Evolutionary conservation across 1,284 basidiomycete species (phyloP), one percentile per base, ranked within the genome.

Genomic region (Marasmius sp.): DNA sequence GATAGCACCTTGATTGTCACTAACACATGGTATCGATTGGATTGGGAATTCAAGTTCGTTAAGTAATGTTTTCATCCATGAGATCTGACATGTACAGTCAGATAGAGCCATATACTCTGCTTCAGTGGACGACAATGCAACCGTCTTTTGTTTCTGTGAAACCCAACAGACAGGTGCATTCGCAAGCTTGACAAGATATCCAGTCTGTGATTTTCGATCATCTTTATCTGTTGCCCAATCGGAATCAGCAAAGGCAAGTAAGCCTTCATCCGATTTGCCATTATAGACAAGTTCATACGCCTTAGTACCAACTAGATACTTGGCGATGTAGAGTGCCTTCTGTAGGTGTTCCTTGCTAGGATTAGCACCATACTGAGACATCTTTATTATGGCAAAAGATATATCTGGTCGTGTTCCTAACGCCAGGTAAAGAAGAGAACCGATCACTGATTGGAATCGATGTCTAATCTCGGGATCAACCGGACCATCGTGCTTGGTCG

Each of bases 1-100:
- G 9, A 81, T 71, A 0, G 76, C 65, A 0, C 74, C 70, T 58
- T 76, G 68, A 61, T 81, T 81, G 65, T 81, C 76, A n/a, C 67
- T 66, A 64, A 60, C 66, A 34, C 79, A 61, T 1, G 58, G 60
- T 14, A 50, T 43, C 11, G 41, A 43, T 12, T 36, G 7, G 18
- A 41, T 16, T 12, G 55, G 41, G 50, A 66, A 57, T 20, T 65
- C 62, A 1, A 75, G 45, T 64, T 75, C 69, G 2, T 22, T 12
- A 33, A 76, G 41, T 2, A 75, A 53, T 8, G 14, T 2, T 52
- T 52, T 7, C 10, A 50, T 50, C 48, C 48, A 50, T n/a, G n/a
- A 16, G 7, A 50, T 50, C 20, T 50, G 48, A 20, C 48, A 12
- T 11, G 14, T 11, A 22, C 48, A n/a, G 8, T 50, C 48, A n/a